A percentile compares a stretch with the other conserved stretches of the same genome.
Conservation (phyloP, 805 yeast genomes). For the Candida dajiaensis region DNA sequence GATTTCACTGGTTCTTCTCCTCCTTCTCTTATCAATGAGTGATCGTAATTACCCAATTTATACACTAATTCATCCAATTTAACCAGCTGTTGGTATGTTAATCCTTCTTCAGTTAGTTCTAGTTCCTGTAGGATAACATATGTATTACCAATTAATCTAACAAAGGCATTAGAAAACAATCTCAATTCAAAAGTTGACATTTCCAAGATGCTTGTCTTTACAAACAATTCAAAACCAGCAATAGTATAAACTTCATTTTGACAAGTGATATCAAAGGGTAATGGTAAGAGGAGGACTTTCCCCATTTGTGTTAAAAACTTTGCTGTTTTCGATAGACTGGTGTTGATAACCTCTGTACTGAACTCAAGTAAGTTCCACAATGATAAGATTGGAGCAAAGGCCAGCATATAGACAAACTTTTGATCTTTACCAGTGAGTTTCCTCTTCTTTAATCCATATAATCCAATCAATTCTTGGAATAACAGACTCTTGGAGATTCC, state of each 20-base stretch:
- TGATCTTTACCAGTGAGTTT: slow-evolving; percentile 10
- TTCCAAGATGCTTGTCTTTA: slow-evolving; percentile 12
- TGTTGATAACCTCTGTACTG: slow-evolving; percentile 14
- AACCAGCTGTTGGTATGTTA: slow-evolving; percentile 11
- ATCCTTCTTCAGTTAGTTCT: slow-evolving; percentile 8
- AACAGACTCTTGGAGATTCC: slow-evolving; percentile 17
- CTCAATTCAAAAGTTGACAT: slow-evolving; percentile 12
- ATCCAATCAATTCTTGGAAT: slow-evolving; percentile 20
- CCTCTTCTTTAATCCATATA: slow-evolving; percentile 16
- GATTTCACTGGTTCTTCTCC: background rate
- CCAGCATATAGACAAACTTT: slow-evolving; percentile 11
- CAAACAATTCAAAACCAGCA: slow-evolving; percentile 3
- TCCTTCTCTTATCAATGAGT: background rate
- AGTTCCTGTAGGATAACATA: slow-evolving; percentile 8
- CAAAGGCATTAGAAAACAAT: slow-evolving; percentile 7
- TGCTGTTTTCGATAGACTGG: slow-evolving; percentile 12
- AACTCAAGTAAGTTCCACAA: slow-evolving; percentile 11
- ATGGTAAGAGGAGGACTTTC: slow-evolving; percentile 9
- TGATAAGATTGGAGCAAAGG: slow-evolving; percentile 20
- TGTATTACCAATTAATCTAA: slow-evolving; percentile 13
- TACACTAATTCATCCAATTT: slow-evolving; percentile 19
- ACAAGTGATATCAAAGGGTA: slow-evolving; percentile 13
- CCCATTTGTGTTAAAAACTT: slow-evolving; percentile 16
- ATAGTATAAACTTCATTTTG: background rate
- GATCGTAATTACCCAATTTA: slow-evolving; percentile 18